phyloP scores from a whole-genome alignment of 2,329 filamentous ascomycete species.

The Alternaria sp. region DNA sequence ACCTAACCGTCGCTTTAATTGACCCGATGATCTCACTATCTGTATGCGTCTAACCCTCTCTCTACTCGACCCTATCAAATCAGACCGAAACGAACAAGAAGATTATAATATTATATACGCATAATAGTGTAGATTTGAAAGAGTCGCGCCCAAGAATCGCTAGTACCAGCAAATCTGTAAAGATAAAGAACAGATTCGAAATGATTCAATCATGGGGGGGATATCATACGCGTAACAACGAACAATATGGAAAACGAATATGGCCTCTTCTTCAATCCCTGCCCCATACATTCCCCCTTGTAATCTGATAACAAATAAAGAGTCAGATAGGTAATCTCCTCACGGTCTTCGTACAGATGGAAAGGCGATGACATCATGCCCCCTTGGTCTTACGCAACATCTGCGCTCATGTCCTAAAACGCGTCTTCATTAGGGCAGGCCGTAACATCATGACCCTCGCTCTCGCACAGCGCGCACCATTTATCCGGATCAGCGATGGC shows the following conservation, averaged over 20 bases:
- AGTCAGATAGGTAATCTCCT: background rate
- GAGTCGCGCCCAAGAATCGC: background rate
- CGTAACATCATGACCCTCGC: constrained; percentile 94
- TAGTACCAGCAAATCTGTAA: background rate
- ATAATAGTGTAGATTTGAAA: background rate
- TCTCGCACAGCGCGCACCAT: constrained; percentile 97
- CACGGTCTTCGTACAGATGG: background rate
- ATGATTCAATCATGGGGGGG: background rate
- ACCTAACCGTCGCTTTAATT: background rate
- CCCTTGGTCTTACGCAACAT: background rate
- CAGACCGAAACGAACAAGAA: background rate
- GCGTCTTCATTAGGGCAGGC: constrained; percentile 92
- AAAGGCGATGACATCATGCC: background rate
- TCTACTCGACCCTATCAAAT: background rate
- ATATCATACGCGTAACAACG: constrained; percentile 13
- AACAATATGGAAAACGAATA: background rate
- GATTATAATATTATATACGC: constrained; percentile 2
- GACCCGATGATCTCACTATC: background rate
- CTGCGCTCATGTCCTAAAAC: constrained; percentile 44
- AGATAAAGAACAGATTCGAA: background rate
- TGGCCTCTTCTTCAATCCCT: background rate
- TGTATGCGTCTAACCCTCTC: background rate
- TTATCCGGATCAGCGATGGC: constrained; percentile 71
- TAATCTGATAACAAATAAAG: background rate
- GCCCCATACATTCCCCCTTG: background rate